Base-by-base conservation (phyloP, 2,329 filamentous ascomycete genomes). In the Blastomyces gilchristii region DNA sequence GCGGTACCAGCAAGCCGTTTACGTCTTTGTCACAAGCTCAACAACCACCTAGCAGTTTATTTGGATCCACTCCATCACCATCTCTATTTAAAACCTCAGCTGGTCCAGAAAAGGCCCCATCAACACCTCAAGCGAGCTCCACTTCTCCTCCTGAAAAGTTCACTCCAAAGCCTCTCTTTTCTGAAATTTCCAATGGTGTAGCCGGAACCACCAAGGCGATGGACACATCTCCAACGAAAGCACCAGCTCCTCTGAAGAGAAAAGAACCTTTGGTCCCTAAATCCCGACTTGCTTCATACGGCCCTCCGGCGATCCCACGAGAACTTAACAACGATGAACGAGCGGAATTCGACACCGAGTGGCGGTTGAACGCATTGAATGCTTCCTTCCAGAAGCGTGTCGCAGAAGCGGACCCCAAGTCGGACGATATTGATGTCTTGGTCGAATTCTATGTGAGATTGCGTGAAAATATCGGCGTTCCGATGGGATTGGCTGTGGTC, bases 251-350 rank as follows among this genome's bases (percentile, higher is more conserved):
- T 11, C 18, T 28, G 18, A 54, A 43, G 31, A 28, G 37, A 8
- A 60, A 52, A 22, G 63, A 66, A 22, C 6, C 58, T 37, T 54
- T 54, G 9, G 34, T 16, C 43, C 34, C 60, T 8, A 61, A 41
- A 43, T 45, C 39, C 25, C 61, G 54, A 57, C 39, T 63, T 31
- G 8, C 58, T 2, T 58, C 63, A 37, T 61, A 58, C 49, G 63
- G 63, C 16, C 63, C 63, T 25, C 49, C 63, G 7, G 58, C 50
- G 8, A 61, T 67, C 14, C 66, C 67, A 22, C 28, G 41, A 16
- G 80, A 82, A 65, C 81, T 79, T 8, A 80, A 81, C 16, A 79
- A 81, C 62, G 79, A 82, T 52, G 78, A 81, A 53, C 77, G 80
- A 65, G 79, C 72, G 37, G 74, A 78, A 57, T 82, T 79, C 77